Base-by-base conservation (phyloP, 2,329 filamentous ascomycete genomes). In the Exophiala phaeomuriformis region DNA sequence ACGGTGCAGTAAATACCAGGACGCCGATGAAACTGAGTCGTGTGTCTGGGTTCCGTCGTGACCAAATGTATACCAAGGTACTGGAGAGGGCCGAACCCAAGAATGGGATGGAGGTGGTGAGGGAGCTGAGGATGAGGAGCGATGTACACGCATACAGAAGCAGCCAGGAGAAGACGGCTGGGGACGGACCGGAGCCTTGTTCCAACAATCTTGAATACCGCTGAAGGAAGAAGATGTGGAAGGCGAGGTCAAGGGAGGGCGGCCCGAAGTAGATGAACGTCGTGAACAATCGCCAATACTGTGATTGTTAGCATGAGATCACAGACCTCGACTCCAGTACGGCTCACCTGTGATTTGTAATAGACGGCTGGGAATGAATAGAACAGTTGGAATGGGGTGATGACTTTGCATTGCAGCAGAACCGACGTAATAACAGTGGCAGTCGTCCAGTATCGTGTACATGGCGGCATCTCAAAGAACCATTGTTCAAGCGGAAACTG, bases 401-500 rank as follows among this genome's bases (percentile, higher is more conserved):
- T 76, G 68, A 97, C 84, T 65, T 94, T 84, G 72, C 90, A 97
- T 71, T 97, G 93, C 3, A 97, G 90, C 63, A 97, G 75, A 10
- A 90, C 83, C 63, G 90, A 95, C 7, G 86, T 93, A 53, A 89
- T 75, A 40, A 97, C 83, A 0, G 90, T 95, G 3, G 90, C 90
- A 28, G 89, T 90, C 27, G 93, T 97, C 93, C 93, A 98, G 85
- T 88, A 94, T 57, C 93, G 79, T 36, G 93, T 98, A 71, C 90
- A 95, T 29, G 93, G 83, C 2, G 93, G 93, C 86, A 96, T 96
- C 71, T 98, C 93, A 79, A 89, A 96, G 72, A 96, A 97, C 93
- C 93, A 98, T 63, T 91, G 86, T 72, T 97, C 93, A 5, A 98
- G 79, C 40, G 91, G 93, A 66, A 95, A 77, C 58, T 80, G 78